These are phyloP conservation scores for Penicillium mononematosum DNA, from an alignment of 495 filamentous ascomycete species.

Conservation along the genomic window DNA sequence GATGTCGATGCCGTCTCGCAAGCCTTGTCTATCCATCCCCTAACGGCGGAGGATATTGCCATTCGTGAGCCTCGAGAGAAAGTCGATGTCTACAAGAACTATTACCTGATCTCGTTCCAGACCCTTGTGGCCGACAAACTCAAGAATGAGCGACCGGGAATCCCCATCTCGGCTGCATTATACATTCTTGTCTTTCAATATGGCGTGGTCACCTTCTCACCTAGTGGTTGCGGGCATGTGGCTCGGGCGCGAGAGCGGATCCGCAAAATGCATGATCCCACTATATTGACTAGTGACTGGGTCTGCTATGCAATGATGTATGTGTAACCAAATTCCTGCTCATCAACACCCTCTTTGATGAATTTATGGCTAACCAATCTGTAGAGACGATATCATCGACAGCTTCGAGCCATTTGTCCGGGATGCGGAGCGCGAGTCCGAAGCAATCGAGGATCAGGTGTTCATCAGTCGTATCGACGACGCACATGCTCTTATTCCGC, in stretches of 20 bases:
- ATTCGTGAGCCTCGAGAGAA: constrained; percentile 92
- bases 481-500: constrained; percentile 71
- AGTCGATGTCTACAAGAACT: constrained; percentile 88
- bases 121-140: constrained; percentile 71
- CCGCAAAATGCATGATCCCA: constrained; percentile 77
- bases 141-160: constrained; percentile 51
- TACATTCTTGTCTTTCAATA: constrained; percentile 94
- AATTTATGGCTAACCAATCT: background rate
- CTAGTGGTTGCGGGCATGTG: constrained; percentile 71
- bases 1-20: constrained; percentile 76
- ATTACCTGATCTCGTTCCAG: constrained; percentile 93
- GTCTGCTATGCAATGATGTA: constrained; percentile 96
- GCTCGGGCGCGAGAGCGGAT: constrained; percentile 80
- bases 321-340: constrained; percentile 29
- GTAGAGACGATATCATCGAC: constrained; percentile 90
- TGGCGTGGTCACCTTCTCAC: constrained; percentile 87
- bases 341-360: background rate
- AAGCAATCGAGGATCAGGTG: constrained; percentile 88
- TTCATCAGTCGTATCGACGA: constrained; percentile 84
- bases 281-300: constrained; percentile 86
- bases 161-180: constrained; percentile 76
- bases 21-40: constrained; percentile 82
- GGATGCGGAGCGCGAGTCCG: constrained; percentile 73
- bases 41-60: constrained; percentile 88
- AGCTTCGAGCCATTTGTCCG: constrained; percentile 79